Evolutionary conservation across 805 yeast species (phyloP), one percentile per base, ranked within the genome.

Genomic region (Yamadazyma nakazawae): DNA sequence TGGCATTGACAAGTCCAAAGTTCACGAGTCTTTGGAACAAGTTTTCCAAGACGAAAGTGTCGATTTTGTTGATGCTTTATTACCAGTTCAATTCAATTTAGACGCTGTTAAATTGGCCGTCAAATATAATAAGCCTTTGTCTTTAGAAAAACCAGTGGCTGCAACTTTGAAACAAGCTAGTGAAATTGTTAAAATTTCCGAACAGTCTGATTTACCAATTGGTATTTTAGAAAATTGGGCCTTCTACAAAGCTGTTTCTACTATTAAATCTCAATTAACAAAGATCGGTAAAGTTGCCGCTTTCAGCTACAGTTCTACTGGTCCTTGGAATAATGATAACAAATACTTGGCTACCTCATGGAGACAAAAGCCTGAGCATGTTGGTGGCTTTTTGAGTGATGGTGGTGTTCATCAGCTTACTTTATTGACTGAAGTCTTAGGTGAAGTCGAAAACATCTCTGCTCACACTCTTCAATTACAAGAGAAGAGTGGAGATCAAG

Each of bases 381-480:
- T 90, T 54, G 98, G 98, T 45, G 97, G 97, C 0, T 91, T 75
- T 67, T 72, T 92, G 57, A 84, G 92, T 48, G 98, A 92, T 60
- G 97, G 97, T 59, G 98, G 97, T 62, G 98, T 92, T 19, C 98
- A 92, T 67, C 97, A 91, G 66, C 71, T 91, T 63, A 96, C 96
- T 2, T 70, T 89, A 34, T 76, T 91, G 53, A 89, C 96, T 8
- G 88, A 81, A 49, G 81, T 89, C 16, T 72, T 92, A 45, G 97
- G 98, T 44, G 72, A 75, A 19, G 84, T 89, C 13, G 80, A 77
- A 41, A 65, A 82, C 6, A 81, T 91, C 34, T 78, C 88, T 45
- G 97, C 90, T 9, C 77, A 78, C 54, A 84, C 97, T 12, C 80
- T 73, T 50, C 97, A 90, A 68, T 76, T 88, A 41, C 79, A 90